Evolutionary conservation across 306 rosid species (phyloP).

Genomic region (Purshia tridentata): DNA sequence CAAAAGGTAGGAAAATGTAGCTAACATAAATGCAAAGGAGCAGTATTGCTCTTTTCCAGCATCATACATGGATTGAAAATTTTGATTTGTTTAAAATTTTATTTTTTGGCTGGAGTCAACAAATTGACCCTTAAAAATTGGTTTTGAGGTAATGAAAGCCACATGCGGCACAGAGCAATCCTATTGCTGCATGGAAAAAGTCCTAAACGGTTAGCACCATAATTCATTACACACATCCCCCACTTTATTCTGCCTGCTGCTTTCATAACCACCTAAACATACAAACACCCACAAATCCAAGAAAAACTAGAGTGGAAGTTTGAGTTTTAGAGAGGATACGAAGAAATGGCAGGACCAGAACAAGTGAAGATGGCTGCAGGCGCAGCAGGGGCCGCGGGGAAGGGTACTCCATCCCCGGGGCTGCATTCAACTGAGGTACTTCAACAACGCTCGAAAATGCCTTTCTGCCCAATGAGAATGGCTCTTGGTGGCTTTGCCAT

Average conservation of each 20-base stretch:
- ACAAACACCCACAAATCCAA: not conserved
- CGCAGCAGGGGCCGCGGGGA: slow-evolving; percentile 18
- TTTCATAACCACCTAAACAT: slow-evolving; percentile 18
- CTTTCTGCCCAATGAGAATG: slow-evolving; percentile 47
- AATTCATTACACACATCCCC: not conserved
- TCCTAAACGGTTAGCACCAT: not conserved
- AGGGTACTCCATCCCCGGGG: slow-evolving; percentile 18
- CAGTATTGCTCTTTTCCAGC: not conserved
- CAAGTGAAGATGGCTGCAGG: slow-evolving; percentile 23
- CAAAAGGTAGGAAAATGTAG: not conserved
- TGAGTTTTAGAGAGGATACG: not conserved
- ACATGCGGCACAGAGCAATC: not conserved
- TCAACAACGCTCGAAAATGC: slow-evolving; percentile 47
- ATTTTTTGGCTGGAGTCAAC: not conserved
- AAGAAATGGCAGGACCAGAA: slow-evolving; percentile 33
- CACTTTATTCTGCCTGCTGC: not conserved
- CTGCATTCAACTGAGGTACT: slow-evolving; percentile 47
- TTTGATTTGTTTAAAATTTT: not conserved
- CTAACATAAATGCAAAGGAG: not conserved
- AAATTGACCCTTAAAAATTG: slow-evolving; percentile 5
- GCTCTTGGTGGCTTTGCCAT: slow-evolving; percentile 57
- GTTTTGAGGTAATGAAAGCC: slow-evolving; percentile 4
- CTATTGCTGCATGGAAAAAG: slow-evolving; percentile 7
- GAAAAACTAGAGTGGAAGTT: not conserved
- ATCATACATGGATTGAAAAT: not conserved